phyloP scores from a whole-genome alignment of 2,329 filamentous ascomycete species.

The Gnomoniopsis sp. region DNA sequence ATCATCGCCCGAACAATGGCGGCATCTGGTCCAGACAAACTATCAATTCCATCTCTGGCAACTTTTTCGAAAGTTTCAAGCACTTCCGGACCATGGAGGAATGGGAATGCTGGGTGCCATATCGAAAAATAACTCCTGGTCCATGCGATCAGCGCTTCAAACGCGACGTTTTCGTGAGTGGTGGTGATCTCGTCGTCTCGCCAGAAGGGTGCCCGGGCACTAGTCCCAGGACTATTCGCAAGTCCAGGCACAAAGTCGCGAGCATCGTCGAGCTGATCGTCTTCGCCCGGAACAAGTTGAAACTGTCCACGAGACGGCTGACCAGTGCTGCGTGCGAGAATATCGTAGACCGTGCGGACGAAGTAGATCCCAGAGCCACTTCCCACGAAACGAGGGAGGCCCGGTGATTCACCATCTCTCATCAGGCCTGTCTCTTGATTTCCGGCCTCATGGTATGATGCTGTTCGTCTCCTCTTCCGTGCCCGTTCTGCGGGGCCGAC shows the following conservation, averaged over 20 bases:
- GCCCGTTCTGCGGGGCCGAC: conserved; percentile 3
- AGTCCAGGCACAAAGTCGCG: not conserved
- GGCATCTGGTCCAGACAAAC: conserved; percentile 4
- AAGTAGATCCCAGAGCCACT: conserved; percentile 59
- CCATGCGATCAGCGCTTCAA: conserved; percentile 48
- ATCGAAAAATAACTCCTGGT: conserved; percentile 52
- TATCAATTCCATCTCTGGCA: conserved; percentile 35
- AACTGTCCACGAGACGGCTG: conserved; percentile 23
- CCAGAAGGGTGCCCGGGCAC: conserved; percentile 29
- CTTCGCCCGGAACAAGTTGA: conserved; percentile 52
- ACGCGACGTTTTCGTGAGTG: conserved; percentile 28
- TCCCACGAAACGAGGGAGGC: conserved; percentile 52
- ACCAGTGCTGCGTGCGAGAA: conserved; percentile 31
- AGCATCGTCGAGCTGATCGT: conserved; percentile 42
- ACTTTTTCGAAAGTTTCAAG: conserved; percentile 43
- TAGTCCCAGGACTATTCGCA: conserved; percentile 20
- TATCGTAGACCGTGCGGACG: conserved; percentile 50
- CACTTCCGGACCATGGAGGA: conserved; percentile 51
- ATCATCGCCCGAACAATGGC: conserved; percentile 35
- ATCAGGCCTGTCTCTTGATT: conserved; percentile 38
- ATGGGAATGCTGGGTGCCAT: conserved; percentile 57
- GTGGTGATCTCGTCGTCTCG: conserved; percentile 31
- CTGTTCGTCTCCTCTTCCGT: conserved; percentile 9
- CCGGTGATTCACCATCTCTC: conserved; percentile 40
- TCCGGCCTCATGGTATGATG: conserved; percentile 1